Percentiles rank a stretch among this genome's conserved stretches.
Conservation (phyloP, 202 grass and related monocot species). For the Setaria viridis region DNA sequence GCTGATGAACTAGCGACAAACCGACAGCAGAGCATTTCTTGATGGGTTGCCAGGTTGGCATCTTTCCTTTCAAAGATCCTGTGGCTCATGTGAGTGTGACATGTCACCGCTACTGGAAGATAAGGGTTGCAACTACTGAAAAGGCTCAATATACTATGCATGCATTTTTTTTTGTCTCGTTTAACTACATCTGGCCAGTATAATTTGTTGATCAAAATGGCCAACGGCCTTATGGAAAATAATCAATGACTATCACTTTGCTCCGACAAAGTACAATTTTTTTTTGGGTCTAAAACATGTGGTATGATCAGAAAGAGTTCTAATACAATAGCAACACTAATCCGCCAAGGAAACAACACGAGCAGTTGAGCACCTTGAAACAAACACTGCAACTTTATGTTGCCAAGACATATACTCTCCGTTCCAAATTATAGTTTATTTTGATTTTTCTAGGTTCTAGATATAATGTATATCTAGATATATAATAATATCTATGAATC, state of each 20-base stretch:
- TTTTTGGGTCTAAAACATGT: not conserved
- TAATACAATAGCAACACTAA: not conserved
- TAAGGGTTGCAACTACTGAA: not conserved
- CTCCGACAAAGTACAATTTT: not conserved
- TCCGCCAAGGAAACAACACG: not conserved
- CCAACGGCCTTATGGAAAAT: not conserved
- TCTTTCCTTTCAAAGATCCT: slow-evolving; percentile 16
- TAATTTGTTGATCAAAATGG: not conserved
- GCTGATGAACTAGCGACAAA: no score
- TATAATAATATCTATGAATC: no score
- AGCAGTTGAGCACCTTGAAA: not conserved
- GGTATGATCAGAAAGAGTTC: not conserved
- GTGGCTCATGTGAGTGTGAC: not conserved
- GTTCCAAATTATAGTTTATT: no score
- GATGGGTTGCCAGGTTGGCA: slow-evolving; percentile 25
- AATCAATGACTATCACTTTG: not conserved
- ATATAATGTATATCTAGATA: no score
- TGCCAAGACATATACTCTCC: no score
- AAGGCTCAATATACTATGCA: not conserved
- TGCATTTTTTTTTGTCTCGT: not conserved
- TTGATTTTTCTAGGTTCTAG: no score
- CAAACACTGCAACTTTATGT: not conserved
- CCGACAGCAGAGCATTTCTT: not conserved
- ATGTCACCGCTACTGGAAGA: not conserved
- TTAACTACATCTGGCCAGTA: not conserved